Base-by-base conservation (phyloP, 1,284 basidiomycete genomes). In the Fistulinella cinereoalba region DNA sequence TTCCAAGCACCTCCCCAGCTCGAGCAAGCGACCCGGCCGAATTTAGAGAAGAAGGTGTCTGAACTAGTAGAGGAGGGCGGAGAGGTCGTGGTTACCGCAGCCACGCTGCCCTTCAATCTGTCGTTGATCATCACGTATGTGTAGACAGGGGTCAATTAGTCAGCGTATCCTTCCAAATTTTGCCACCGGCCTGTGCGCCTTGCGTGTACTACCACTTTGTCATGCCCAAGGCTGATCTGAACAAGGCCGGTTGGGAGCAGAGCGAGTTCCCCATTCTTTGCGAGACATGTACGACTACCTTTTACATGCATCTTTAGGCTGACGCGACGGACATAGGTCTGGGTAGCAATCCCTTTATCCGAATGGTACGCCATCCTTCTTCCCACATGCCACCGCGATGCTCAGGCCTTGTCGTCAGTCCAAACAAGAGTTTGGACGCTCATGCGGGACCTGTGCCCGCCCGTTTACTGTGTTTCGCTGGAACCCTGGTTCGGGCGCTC, bases 391-490 rank as follows among this genome's bases (percentile, higher is more conserved):
- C 29, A 46, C 37, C 19, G 9, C n/a, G 34, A 36, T 21, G 18
- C 28, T 56, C 23, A 63, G 0, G 6, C 9, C 3, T 6, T n/a
- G n/a, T 40, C 22, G 29, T 46, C 48, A 89, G 96, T 92, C 91
- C 13, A 97, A 98, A 69, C 96, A 99, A 77, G 87, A 94, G 62
- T 94, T 90, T 56, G 97, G 94, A 10, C 83, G 91, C 38, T 92
- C 94, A 43, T 99, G 97, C 71, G 92, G 92, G 48, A 91, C 97
- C 51, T 99, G 97, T 63, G 92, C 92, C 12, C 82, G 95, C 37
- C 88, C 94, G 6, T 97, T 97, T 71, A 97, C 95, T 44, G 90
- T 98, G 56, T 99, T 99, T 70, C 86, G 94, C 38, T 99, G 97
- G 97, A 96, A 97, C 61, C 95, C 97, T 2, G 97, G 97, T 42